Evolutionary conservation across 495 filamentous ascomycete genomes (phyloP).

Genomic region (Lasiosphaeria ovina): DNA sequence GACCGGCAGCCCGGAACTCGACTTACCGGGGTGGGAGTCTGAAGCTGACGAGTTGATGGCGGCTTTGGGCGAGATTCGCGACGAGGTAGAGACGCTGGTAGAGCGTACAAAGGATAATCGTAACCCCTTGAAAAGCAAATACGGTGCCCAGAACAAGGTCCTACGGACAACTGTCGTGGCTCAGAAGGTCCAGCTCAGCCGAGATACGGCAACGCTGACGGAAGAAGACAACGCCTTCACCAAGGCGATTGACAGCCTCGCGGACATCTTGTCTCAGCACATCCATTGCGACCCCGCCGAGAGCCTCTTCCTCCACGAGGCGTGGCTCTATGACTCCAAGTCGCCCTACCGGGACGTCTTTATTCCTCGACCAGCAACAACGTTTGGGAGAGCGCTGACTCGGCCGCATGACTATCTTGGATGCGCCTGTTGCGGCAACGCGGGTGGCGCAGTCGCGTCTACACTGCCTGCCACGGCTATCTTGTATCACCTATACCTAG

Average conservation of each 20-base stretch:
- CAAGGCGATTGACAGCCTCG: conserved; percentile 64
- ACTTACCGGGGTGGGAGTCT: conserved; percentile 29
- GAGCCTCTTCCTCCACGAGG: conserved; percentile 70
- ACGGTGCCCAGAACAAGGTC: conserved; percentile 67
- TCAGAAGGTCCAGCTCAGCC: conserved; percentile 82
- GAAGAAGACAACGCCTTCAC: conserved; percentile 76
- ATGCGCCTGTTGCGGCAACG: conserved; percentile 61
- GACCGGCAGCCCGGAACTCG: conserved; percentile 39
- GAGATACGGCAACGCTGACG: conserved; percentile 70
- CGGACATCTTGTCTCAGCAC: conserved; percentile 52
- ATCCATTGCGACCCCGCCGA: conserved; percentile 60
- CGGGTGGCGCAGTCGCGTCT: conserved; percentile 48
- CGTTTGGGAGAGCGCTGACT: conserved; percentile 76
- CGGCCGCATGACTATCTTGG: conserved; percentile 83
- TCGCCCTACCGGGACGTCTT: conserved; percentile 80
- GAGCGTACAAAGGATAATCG: conserved; percentile 40
- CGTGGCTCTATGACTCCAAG: conserved; percentile 79
- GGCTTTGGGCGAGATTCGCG: conserved; percentile 38
- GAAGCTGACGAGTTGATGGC: conserved; percentile 35
- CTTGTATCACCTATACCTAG: conserved; percentile 86
- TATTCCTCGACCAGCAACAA: conserved; percentile 71
- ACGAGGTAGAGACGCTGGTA: conserved; percentile 39
- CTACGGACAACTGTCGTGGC: conserved; percentile 82
- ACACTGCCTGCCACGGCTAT: conserved; percentile 78
- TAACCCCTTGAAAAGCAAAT: conserved; percentile 66